phyloP scores from a whole-genome alignment of 768 basidiomycete genomes.

The Termitomyces sp. region DNA sequence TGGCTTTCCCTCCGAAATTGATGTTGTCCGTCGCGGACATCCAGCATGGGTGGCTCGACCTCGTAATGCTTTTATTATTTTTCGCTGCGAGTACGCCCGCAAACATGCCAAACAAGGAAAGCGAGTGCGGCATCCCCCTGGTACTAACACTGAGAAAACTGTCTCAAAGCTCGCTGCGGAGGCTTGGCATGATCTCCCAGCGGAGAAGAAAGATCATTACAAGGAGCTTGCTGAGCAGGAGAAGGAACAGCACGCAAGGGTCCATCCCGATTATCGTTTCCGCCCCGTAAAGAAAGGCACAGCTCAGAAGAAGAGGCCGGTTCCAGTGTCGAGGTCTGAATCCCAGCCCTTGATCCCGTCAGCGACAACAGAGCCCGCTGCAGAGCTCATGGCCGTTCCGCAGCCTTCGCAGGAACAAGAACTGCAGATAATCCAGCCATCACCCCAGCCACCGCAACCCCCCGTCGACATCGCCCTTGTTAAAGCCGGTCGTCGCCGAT shows the following conservation, averaged over 20 bases:
- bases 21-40: conserved; percentile 36
- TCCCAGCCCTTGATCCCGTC: conserved; percentile 4
- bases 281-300: conserved; percentile 42
- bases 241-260: conserved; percentile 49
- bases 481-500: conserved; percentile 23
- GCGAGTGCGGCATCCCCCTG: conserved; percentile 29
- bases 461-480: conserved; percentile 14
- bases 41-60: conserved; percentile 64
- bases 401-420: conserved; percentile 3
- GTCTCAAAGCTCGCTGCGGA: conserved; percentile 76
- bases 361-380: background rate
- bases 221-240: conserved; percentile 50
- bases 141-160: conserved; percentile 39
- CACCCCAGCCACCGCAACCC: conserved; percentile 4
- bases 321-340: conserved; percentile 17
- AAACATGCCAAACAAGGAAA: conserved; percentile 35
- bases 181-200: conserved; percentile 61
- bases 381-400: background rate
- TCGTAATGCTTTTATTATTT: conserved; percentile 68
- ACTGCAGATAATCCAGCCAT: background rate
- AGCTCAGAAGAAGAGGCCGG: conserved; percentile 16
- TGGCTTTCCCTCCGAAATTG: conserved; percentile 10
- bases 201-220: conserved; percentile 44
- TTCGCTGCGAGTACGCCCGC: conserved; percentile 60
- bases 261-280: conserved; percentile 62